Evolutionary conservation across 2,329 filamentous ascomycete genomes (phyloP).

Genomic region (Blastomyces emzantsi): DNA sequence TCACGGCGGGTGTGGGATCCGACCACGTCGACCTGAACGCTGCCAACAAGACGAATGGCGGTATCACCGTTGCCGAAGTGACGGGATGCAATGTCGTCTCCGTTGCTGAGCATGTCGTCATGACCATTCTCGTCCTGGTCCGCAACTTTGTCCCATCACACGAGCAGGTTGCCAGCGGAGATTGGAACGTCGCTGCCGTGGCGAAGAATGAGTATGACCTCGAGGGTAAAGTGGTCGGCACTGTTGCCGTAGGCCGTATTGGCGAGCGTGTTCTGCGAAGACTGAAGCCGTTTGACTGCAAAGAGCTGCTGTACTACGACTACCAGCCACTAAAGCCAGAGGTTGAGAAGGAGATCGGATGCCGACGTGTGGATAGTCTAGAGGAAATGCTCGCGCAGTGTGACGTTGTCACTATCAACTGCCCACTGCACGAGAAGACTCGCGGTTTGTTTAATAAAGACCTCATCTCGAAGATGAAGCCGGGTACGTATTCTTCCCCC

Average conservation of each 20-base stretch:
- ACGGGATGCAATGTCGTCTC: conserved; percentile 98
- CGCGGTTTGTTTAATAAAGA: conserved; percentile 97
- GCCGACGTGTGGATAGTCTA: conserved; percentile 74
- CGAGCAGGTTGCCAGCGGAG: conserved; percentile 78
- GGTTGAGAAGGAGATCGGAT: conserved; percentile 91
- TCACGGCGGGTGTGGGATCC: conserved; percentile 96
- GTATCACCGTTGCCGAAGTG: conserved; percentile 93
- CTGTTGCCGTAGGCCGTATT: conserved; percentile 93
- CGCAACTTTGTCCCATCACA: conserved; percentile 98
- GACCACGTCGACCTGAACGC: conserved; percentile 97
- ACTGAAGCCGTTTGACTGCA: conserved; percentile 97
- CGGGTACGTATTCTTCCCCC: conserved; percentile 46
- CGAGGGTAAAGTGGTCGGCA: conserved; percentile 95
- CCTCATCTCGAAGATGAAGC: conserved; percentile 98
- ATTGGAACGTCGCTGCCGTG: conserved; percentile 92
- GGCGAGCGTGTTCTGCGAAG: conserved; percentile 95
- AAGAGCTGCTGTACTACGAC: conserved; percentile 98
- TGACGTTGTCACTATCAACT: conserved; percentile 99
- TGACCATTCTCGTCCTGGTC: conserved; percentile 94
- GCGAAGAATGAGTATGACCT: conserved; percentile 99
- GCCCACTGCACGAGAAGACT: conserved; percentile 97
- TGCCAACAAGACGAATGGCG: conserved; percentile 97
- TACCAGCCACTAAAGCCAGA: conserved; percentile 88
- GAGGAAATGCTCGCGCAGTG: conserved; percentile 93
- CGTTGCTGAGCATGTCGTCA: conserved; percentile 96